Percentiles rank a stretch among this genome's conserved stretches.
phyloP scores from a whole-genome alignment of 306 rosid species.

The Vicia faba region DNA sequence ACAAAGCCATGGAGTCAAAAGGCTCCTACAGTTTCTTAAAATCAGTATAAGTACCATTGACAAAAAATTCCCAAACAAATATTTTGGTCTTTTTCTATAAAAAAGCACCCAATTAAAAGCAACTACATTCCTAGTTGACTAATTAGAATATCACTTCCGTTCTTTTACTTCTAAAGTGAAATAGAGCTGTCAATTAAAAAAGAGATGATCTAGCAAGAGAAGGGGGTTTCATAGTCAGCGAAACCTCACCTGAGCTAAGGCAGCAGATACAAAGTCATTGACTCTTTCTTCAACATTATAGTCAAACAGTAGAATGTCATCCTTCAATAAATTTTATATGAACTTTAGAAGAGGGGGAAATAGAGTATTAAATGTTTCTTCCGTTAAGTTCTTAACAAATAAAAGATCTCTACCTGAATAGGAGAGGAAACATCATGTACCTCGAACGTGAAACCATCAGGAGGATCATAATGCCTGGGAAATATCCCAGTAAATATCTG shows the following conservation, averaged over 20 bases:
- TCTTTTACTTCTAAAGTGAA: conserved; percentile 15
- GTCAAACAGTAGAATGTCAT: conserved; percentile 53
- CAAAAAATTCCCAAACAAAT: background rate
- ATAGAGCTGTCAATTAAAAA: conserved; percentile 23
- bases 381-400: background rate
- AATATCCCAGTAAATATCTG: conserved; percentile 86
- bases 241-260: conserved; percentile 59
- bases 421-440: conserved; percentile 77
- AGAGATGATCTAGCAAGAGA: conserved; percentile 29
- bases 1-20: too few relatives aligned
- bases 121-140: conserved; percentile 17
- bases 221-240: conserved; percentile 36
- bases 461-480: conserved; percentile 87
- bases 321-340: conserved; percentile 48
- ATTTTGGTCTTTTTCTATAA: background rate
- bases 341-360: conserved; percentile 31
- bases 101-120: conserved; percentile 27
- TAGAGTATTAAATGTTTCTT: conserved; percentile 10
- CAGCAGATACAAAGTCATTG: conserved; percentile 55
- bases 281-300: conserved; percentile 56
- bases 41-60: conserved; percentile 1
- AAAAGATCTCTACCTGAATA: conserved; percentile 48
- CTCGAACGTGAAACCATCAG: conserved; percentile 82
- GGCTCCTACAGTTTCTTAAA: background rate
- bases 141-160: conserved; percentile 17